Conservation (phyloP, 202 grass and related monocot genomes). For the Setaria viridis region DNA sequence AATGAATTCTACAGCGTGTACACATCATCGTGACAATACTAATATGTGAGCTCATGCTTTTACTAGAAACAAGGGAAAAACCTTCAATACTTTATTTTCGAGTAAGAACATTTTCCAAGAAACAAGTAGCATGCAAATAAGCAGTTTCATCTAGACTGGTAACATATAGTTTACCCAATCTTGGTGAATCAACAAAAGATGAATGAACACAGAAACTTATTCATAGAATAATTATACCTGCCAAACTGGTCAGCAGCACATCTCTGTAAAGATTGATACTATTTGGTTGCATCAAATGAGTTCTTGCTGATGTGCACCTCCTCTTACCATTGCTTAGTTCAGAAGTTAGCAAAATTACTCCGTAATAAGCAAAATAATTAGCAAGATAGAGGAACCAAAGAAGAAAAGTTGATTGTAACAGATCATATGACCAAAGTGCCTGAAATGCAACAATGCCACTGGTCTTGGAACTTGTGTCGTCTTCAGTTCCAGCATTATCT, state of each 20-base stretch:
- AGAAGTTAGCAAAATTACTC: conserved; percentile 61
- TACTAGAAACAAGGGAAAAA: neutral
- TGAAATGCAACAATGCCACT: conserved; percentile 36
- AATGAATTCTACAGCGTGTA: neutral
- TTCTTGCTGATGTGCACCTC: conserved; percentile 36
- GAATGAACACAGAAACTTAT: neutral
- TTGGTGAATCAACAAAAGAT: neutral
- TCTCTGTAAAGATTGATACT: conserved; percentile 56
- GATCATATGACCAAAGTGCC: conserved; percentile 47
- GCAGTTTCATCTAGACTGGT: neutral
- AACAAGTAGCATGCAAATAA: neutral
- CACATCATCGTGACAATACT: neutral
- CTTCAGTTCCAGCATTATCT: neutral
- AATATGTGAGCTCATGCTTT: neutral
- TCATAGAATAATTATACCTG: conserved; percentile 41
- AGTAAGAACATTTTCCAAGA: conserved; percentile 4
- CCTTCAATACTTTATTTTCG: neutral
- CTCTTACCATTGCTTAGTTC: conserved; percentile 47
- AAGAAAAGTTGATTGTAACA: conserved; percentile 64
- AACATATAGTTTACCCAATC: neutral
- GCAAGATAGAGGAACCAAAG: conserved; percentile 51
- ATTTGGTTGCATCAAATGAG: conserved; percentile 26
- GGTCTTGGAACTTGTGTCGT: conserved; percentile 1
- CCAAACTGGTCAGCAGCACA: conserved; percentile 67
- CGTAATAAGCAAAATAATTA: conserved; percentile 64